Evolutionary conservation across 1,139 yeast species (phyloP).

Genomic region (Diutina mesorugosa): DNA sequence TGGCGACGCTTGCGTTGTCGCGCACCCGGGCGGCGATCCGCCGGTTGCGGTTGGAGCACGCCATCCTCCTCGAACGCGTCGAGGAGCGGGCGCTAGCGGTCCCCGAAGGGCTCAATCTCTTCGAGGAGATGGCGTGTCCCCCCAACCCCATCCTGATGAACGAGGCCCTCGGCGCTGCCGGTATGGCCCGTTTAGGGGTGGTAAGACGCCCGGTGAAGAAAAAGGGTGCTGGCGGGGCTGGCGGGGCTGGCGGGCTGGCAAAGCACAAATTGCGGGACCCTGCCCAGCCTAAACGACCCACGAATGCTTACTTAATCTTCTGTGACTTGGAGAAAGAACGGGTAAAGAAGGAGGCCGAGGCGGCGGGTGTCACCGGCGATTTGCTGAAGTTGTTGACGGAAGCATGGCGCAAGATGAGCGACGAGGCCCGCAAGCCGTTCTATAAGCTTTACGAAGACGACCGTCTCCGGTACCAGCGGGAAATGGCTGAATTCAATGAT

Average conservation of each 20-base stretch:
- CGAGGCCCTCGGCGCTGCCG: constrained; percentile 17
- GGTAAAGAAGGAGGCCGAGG: constrained; percentile 43
- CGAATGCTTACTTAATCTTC: constrained; percentile 77
- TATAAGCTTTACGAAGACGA: constrained; percentile 72
- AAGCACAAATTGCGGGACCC: constrained; percentile 44
- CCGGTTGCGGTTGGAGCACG: constrained; percentile 71
- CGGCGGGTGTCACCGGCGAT: constrained; percentile 23
- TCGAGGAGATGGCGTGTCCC: constrained; percentile 2
- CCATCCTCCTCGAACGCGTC: constrained; percentile 65
- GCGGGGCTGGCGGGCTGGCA: constrained; percentile 5
- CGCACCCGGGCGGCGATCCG: constrained; percentile 71
- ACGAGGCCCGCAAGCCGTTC: constrained; percentile 62
- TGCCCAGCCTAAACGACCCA: constrained; percentile 75
- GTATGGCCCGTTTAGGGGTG: constrained; percentile 9
- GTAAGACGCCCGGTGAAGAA: not conserved
- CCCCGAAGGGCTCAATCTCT: constrained; percentile 1
- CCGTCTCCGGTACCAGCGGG: constrained; percentile 59
- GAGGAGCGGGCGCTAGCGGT: constrained; percentile 20
- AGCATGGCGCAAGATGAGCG: constrained; percentile 68
- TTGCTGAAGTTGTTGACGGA: constrained; percentile 42
- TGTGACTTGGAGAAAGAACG: constrained; percentile 80
- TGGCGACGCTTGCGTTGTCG: constrained; percentile 63
- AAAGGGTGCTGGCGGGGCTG: not conserved
- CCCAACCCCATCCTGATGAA: constrained; percentile 1
- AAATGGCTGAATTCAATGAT: constrained; percentile 52